Evolutionary conservation across 169 alveolate genomes (phyloP).

Genomic region (Blepharisma undulans): DNA sequence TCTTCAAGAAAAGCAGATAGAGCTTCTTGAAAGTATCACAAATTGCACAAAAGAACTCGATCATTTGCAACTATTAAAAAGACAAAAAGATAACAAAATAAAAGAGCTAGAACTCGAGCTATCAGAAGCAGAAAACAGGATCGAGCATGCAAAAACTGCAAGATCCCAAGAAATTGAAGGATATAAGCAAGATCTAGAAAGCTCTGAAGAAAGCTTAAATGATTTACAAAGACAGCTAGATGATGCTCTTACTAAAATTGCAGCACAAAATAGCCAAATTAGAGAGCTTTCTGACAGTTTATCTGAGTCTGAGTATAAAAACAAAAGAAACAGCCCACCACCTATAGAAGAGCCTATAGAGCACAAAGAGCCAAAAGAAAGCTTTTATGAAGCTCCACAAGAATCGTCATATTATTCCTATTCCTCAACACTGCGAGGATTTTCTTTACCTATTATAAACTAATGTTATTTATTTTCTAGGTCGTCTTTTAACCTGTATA

Average conservation of each 20-base stretch:
- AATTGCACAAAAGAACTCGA: constrained; percentile 30
- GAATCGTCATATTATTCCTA: not conserved
- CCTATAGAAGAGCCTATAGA: not conserved
- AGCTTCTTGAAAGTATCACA: not conserved
- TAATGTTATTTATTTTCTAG: not conserved
- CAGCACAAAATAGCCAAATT: constrained; percentile 10
- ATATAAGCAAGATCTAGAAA: not conserved
- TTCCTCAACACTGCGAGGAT: not conserved
- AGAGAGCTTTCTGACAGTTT: not conserved
- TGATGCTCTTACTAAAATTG: not conserved
- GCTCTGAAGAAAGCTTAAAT: not conserved
- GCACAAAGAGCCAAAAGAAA: not conserved
- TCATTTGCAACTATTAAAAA: not conserved
- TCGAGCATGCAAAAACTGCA: not conserved
- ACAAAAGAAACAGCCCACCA: not conserved
- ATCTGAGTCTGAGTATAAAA: not conserved
- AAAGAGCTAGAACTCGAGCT: constrained; percentile 18
- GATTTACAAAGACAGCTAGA: constrained; percentile 15
- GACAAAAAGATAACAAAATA: constrained; percentile 18
- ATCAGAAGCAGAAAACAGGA: constrained; percentile 5
- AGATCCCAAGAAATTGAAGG: constrained; percentile 1
- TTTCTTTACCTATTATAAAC: not conserved
- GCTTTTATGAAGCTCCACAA: not conserved
- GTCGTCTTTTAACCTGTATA: constrained; percentile 35
- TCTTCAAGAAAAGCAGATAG: not conserved